Conservation (phyloP, 2,329 filamentous ascomycete genomes). For the Beauveria caledonica region DNA sequence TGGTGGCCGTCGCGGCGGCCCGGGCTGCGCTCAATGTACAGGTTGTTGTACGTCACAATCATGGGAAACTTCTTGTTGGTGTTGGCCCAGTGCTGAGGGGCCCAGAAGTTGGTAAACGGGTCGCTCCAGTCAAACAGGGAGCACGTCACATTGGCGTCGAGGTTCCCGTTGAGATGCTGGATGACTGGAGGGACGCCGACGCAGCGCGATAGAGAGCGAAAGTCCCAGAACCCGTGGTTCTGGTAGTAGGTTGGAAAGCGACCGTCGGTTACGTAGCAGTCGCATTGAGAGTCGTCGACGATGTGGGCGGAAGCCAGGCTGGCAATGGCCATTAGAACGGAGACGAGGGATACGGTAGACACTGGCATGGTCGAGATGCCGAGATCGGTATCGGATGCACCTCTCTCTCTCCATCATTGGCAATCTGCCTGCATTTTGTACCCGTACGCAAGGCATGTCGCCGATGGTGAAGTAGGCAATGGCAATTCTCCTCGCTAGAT, state of each 20-base stretch:
- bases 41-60: constrained; percentile 30
- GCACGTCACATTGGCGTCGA: constrained; percentile 25
- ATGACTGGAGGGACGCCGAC: constrained; percentile 24
- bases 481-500: neutral
- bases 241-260: constrained; percentile 19
- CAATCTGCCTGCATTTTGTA: neutral
- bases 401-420: neutral
- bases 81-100: constrained; percentile 30
- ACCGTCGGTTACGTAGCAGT: constrained; percentile 23
- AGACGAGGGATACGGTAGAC: neutral
- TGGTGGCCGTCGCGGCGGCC: constrained; percentile 16
- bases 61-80: constrained; percentile 25
- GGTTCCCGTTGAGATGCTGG: constrained; percentile 20
- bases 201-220: constrained; percentile 21
- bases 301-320: neutral
- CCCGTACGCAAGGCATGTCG: neutral
- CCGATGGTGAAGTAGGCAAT: neutral
- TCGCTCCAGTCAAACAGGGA: constrained; percentile 25
- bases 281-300: constrained; percentile 16
- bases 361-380: neutral
- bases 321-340: neutral
- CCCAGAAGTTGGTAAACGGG: constrained; percentile 28
- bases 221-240: constrained; percentile 23
- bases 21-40: constrained; percentile 36
- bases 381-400: neutral